These are phyloP conservation scores for Suhomyces bribrorum DNA, from an alignment of 1,139 yeast genomes.

Conservation along the genomic window DNA sequence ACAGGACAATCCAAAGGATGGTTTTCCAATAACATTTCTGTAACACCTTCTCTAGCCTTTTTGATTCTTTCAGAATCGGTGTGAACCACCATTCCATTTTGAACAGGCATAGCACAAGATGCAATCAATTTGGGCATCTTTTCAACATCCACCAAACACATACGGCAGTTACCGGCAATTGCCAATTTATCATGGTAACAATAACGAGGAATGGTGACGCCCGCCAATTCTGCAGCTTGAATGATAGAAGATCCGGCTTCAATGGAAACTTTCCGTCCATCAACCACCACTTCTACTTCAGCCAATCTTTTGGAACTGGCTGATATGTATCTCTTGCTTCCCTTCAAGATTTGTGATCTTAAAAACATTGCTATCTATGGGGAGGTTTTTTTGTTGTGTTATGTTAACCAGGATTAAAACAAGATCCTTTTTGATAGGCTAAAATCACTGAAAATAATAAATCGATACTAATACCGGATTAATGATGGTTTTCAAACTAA, in stretches of 20 bases:
- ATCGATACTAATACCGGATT: neutral
- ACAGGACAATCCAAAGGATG: conserved; percentile 94
- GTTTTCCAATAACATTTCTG: conserved; percentile 84
- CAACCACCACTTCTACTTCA: conserved; percentile 75
- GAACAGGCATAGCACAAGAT: conserved; percentile 90
- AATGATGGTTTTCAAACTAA: neutral
- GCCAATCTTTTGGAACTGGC: conserved; percentile 33
- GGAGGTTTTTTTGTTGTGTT: neutral
- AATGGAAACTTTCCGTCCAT: conserved; percentile 73
- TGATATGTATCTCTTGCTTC: conserved; percentile 34
- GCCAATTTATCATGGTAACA: conserved; percentile 92
- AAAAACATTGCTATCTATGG: conserved; percentile 13
- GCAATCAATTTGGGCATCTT: conserved; percentile 90
- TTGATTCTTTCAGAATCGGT: conserved; percentile 79
- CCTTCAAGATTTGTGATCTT: conserved; percentile 28
- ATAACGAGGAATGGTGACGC: conserved; percentile 83
- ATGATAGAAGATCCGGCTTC: conserved; percentile 88
- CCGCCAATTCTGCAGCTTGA: conserved; percentile 92
- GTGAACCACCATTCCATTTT: conserved; percentile 84
- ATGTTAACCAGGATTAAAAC: neutral
- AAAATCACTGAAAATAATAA: too few relatives aligned
- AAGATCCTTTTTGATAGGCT: neutral
- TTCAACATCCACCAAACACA: conserved; percentile 91
- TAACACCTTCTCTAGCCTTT: conserved; percentile 87
- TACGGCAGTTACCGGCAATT: conserved; percentile 93